Base-by-base conservation (phyloP, 2,329 filamentous ascomycete genomes). In the Curvularia eragrostidis region DNA sequence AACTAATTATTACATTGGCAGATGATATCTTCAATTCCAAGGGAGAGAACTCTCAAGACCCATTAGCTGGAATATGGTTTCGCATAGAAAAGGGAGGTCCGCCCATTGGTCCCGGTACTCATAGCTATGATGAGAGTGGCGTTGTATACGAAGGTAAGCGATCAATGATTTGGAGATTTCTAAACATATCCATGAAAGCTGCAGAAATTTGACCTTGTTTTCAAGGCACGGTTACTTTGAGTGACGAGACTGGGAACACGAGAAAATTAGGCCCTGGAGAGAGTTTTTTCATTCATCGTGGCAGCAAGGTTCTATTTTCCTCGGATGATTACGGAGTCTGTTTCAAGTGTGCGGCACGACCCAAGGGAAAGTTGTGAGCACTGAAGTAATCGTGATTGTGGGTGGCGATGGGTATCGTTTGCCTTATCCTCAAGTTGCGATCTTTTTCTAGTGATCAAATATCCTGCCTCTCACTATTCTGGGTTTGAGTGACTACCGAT, bases 101-200 rank as follows among this genome's bases (percentile, higher is more conserved):
- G 23, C 41, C 41, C 26, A 8, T 43, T 43, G 41, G 41, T 26
- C 41, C 41, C 26, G 41, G 41, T 1, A 5, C 26, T 2, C 41
- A 43, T 26, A 21, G 41, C 23, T 43, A 43, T 43, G 41, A 43
- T 9, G 41, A 43, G 41, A 43, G 41, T 26, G 41, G 41, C 41
- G 41, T 43, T 43, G 41, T 43, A 2, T 43, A 43, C 41, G 41
- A 43, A 43, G 41, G 41, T 43, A n/a, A n/a, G 41, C 3, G 23
- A 43, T 43, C 23, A 43, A 15, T 2, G 5, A 26, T 43, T 43
- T 6, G 41, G 13, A 3, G 3, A 24, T 43, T 42, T 43, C 13
- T 21, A 26, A 26, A 34, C n/a, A 39, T 26, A n/a, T 43, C n/a
- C 23, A 21, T n/a, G 41, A 43, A 43, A 6, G n/a, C 41, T 43